Percentiles rank a stretch among this genome's conserved stretches.
Conservation (phyloP, 129 eudicot species). For the Logfia minima region DNA sequence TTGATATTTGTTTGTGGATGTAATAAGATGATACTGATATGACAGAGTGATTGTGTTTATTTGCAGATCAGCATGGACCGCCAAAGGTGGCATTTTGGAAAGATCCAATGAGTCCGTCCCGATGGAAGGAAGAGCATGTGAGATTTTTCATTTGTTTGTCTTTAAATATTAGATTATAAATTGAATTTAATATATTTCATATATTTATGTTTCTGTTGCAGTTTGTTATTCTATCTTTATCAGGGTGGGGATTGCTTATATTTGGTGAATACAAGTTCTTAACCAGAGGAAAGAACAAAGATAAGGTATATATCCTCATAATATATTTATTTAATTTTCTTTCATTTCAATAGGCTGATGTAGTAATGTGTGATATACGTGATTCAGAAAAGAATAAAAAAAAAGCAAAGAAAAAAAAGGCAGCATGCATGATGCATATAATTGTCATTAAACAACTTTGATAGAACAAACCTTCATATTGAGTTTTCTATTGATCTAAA, state of each 20-base stretch:
- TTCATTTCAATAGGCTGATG: no score
- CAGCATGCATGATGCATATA: no score
- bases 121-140: slow-evolving; percentile 86
- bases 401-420: no score
- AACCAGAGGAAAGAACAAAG: slow-evolving; percentile 61
- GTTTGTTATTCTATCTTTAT: slow-evolving; percentile 74
- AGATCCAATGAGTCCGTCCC: slow-evolving; percentile 73
- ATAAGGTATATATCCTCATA: slow-evolving; percentile 40
- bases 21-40: not conserved
- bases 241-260: slow-evolving; percentile 78
- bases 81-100: slow-evolving; percentile 63
- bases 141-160: slow-evolving; percentile 21
- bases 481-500: no score
- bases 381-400: no score
- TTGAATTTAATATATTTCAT: not conserved
- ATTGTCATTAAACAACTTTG: no score
- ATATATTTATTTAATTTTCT: no score
- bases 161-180: not conserved
- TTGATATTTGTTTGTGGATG: not conserved
- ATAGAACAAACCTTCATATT: no score
- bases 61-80: slow-evolving; percentile 74
- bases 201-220: slow-evolving; percentile 23
- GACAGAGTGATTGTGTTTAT: slow-evolving; percentile 18
- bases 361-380: no score
- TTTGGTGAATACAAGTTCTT: slow-evolving; percentile 66